phyloP scores from a whole-genome alignment of 805 yeast genomes.

The Zygosaccharomyces bisporus region DNA sequence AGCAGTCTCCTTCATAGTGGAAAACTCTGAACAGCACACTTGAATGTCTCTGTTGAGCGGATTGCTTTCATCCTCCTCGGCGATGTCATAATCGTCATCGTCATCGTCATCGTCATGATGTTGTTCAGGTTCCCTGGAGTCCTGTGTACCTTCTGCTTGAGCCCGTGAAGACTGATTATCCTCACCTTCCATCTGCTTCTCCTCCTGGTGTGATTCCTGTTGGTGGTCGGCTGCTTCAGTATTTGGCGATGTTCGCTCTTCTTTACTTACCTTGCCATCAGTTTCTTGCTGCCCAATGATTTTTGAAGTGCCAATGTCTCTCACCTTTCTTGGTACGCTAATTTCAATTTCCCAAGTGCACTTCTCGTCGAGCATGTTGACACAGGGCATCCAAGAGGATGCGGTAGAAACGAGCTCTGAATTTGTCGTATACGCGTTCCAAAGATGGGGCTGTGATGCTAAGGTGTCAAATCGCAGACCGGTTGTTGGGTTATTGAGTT shows the following conservation, averaged over 20 bases:
- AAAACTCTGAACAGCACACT: slow-evolving; percentile 69
- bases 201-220: not conserved
- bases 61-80: slow-evolving; percentile 30
- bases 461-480: slow-evolving; percentile 68
- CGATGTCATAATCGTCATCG: slow-evolving; percentile 40
- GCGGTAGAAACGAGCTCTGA: slow-evolving; percentile 75
- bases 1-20: slow-evolving; percentile 62
- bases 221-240: not conserved
- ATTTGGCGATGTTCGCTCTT: not conserved
- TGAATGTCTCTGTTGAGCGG: slow-evolving; percentile 45
- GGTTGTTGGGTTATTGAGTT: slow-evolving; percentile 57
- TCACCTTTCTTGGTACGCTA: slow-evolving; percentile 75
- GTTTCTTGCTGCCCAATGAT: slow-evolving; percentile 35
- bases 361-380: slow-evolving; percentile 82
- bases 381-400: slow-evolving; percentile 97
- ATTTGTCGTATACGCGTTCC: slow-evolving; percentile 88
- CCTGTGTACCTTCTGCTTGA: slow-evolving; percentile 23
- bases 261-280: not conserved
- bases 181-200: not conserved
- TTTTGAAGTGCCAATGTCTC: slow-evolving; percentile 52
- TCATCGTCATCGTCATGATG: slow-evolving; percentile 30
- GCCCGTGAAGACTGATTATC: slow-evolving; percentile 4
- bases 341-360: slow-evolving; percentile 90
- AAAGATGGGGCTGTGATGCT: slow-evolving; percentile 38
- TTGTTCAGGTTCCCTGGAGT: slow-evolving; percentile 31